Conservation (phyloP, 805 yeast species). For the Barnettozyma vustinii region DNA sequence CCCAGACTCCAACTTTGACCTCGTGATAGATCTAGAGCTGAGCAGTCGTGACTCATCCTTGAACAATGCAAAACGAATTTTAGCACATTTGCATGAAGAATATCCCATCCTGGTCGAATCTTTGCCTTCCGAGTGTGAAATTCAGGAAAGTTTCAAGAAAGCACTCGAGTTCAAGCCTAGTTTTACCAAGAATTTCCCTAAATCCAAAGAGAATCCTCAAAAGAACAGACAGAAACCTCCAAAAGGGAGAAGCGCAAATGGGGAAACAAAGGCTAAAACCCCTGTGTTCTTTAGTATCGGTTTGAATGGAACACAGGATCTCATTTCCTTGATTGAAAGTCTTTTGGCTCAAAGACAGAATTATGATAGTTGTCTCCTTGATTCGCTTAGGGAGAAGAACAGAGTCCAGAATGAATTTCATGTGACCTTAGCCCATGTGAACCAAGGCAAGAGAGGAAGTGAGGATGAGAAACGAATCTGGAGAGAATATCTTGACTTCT, state of each 20-base stretch:
- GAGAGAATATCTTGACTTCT: constrained; percentile 22
- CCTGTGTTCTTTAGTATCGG: constrained; percentile 45
- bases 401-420: constrained; percentile 56
- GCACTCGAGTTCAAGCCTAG: constrained; percentile 56
- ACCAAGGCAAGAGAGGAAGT: constrained; percentile 28
- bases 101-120: constrained; percentile 41
- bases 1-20: constrained; percentile 69
- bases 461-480: constrained; percentile 22
- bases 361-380: neutral
- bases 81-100: constrained; percentile 31
- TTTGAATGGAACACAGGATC: constrained; percentile 22
- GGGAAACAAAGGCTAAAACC: constrained; percentile 12
- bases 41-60: constrained; percentile 38
- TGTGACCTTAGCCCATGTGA: constrained; percentile 56
- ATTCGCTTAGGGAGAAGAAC: constrained; percentile 23
- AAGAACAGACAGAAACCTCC: neutral
- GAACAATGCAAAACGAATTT: constrained; percentile 41
- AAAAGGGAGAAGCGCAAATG: constrained; percentile 9
- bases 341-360: constrained; percentile 2
- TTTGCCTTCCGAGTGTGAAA: constrained; percentile 36
- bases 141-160: constrained; percentile 40
- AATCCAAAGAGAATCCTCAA: constrained; percentile 13
- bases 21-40: constrained; percentile 53
- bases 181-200: constrained; percentile 31
- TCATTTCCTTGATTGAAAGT: constrained; percentile 12